These are phyloP conservation scores for Mycena amicta DNA, from an alignment of 768 basidiomycete genomes.

Conservation along the genomic window DNA sequence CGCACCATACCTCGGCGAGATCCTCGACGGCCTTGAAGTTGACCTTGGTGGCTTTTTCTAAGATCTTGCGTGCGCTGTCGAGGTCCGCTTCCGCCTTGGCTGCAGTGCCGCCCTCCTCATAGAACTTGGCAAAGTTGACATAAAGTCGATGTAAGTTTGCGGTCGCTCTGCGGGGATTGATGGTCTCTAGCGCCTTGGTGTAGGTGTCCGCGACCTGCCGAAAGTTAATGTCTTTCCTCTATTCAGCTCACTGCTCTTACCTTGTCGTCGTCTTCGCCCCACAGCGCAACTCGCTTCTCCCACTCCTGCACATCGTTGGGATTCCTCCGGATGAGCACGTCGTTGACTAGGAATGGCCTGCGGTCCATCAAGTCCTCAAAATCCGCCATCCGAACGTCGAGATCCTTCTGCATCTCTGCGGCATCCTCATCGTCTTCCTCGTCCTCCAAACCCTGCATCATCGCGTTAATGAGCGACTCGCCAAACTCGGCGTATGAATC, in stretches of 20 bases:
- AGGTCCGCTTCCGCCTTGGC: conserved; percentile 82
- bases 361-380: conserved; percentile 96
- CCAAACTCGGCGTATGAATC: conserved; percentile 95
- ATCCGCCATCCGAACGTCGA: conserved; percentile 87
- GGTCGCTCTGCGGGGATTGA: conserved; percentile 87
- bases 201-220: conserved; percentile 90
- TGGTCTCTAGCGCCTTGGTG: conserved; percentile 82
- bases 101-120: conserved; percentile 90
- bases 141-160: conserved; percentile 89
- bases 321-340: conserved; percentile 90
- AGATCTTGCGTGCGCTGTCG: conserved; percentile 84
- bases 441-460: conserved; percentile 85
- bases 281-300: conserved; percentile 96
- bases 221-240: conserved; percentile 4
- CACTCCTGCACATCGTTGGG: conserved; percentile 98
- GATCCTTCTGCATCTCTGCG: conserved; percentile 78
- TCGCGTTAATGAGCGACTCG: conserved; percentile 83
- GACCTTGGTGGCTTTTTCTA: conserved; percentile 90
- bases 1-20: conserved; percentile 97
- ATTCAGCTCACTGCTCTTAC: conserved; percentile 39
- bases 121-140: conserved; percentile 95
- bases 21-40: conserved; percentile 97
- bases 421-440: conserved; percentile 86
- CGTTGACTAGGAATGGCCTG: conserved; percentile 93
- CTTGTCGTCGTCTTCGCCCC: conserved; percentile 92